Evolutionary conservation across 1,139 yeast genomes (phyloP), one percentile per base, ranked within the genome.

Genomic region (Debaryomycetaceae sp.): DNA sequence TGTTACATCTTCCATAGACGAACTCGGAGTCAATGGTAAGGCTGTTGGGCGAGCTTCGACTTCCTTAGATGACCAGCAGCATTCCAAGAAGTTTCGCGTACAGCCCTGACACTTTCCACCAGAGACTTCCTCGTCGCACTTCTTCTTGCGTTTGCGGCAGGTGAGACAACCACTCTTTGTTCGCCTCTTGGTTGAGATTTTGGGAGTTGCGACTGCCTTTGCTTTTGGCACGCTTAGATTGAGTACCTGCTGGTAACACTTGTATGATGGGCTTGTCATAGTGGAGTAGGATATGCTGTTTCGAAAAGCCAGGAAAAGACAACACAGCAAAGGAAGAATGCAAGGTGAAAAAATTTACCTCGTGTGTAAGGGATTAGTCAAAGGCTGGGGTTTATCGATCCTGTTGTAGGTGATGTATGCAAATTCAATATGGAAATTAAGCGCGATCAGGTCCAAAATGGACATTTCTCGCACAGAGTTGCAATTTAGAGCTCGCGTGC

Each of bases 21-120:
- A 31, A n/a, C n/a, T n/a, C n/a, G n/a, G n/a, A n/a, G n/a, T n/a
- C n/a, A n/a, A n/a, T 16, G 19, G 27, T 24, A 29, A 30, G 21
- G 28, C 21, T 17, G 14, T 27, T 25, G 16, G 16, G 6, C 16
- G n/a, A 18, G 22, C 8, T 4, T 14, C 21, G 16, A 16, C 7
- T 24, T 6, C 27, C n/a, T 18, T 10, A 13, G 28, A 23, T 4
- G 75, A 73, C 63, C 75, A 71, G 28, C 63, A 56, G 41, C 74
- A 67, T 35, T 64, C 68, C 34, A 67, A 55, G 35, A 65, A 67
- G 57, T 67, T 67, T 39, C 74, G 53, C 9, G 66, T 58, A 38
- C 74, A 67, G 3, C 63, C 72, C 42, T 65, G 70, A 45, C 74
- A 67, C 45, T 67, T 67, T 3, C 73, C 73, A 37, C 60, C 60